Conservation (phyloP, 2,329 filamentous ascomycete genomes). For the Xylaria sp. region DNA sequence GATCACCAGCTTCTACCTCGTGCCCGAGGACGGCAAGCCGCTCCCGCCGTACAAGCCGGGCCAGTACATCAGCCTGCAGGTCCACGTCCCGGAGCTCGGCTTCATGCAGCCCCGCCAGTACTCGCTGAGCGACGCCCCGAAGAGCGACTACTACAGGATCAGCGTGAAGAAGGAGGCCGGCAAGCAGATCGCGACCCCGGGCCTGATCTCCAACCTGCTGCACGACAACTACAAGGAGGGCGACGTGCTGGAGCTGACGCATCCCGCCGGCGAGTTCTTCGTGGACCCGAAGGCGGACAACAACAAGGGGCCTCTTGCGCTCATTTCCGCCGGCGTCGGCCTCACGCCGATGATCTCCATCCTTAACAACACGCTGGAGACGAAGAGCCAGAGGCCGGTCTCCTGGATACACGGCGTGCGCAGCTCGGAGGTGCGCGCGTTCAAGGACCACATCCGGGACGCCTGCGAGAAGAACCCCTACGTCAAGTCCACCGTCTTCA, state of each 20-base stretch:
- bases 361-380: constrained; percentile 50
- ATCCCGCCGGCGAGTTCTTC: constrained; percentile 64
- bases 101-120: constrained; percentile 75
- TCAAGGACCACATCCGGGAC: constrained; percentile 51
- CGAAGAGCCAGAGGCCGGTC: constrained; percentile 48
- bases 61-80: constrained; percentile 71
- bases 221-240: constrained; percentile 52
- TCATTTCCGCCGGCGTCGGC: constrained; percentile 71
- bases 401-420: constrained; percentile 66
- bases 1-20: constrained; percentile 72
- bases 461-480: constrained; percentile 48
- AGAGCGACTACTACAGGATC: constrained; percentile 66
- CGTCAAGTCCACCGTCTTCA: constrained; percentile 60
- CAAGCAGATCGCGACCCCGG: constrained; percentile 42
- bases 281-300: constrained; percentile 50
- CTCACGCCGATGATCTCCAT: constrained; percentile 69
- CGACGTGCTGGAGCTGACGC: constrained; percentile 57
- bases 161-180: constrained; percentile 69
- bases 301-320: constrained; percentile 57
- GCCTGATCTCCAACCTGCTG: constrained; percentile 57
- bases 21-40: constrained; percentile 59
- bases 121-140: constrained; percentile 65
- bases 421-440: constrained; percentile 55
- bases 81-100: constrained; percentile 63
- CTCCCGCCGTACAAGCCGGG: constrained; percentile 69